Evolutionary conservation across 2,329 filamentous ascomycete species (phyloP), one percentile per base, ranked within the genome.

Genomic region (Aspergillus melleus): DNA sequence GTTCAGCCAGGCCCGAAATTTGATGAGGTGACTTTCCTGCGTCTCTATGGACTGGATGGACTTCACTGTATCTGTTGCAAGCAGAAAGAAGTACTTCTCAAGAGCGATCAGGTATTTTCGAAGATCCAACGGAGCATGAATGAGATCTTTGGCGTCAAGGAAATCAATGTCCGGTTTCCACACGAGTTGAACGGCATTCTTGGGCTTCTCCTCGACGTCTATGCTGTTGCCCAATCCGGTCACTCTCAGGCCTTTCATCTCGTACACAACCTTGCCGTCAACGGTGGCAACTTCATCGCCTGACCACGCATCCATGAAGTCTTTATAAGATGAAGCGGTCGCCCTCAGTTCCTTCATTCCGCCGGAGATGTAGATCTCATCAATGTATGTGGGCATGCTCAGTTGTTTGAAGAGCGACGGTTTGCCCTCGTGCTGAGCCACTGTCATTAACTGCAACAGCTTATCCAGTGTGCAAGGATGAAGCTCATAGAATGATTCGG

Each of bases 391-490:
- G 8, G 59, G 59, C 24, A 61, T 20, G 36, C 42, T 32, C 6
- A 54, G 36, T 20, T 49, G 49, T 12, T 6, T 49, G 11, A 47
- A 51, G 22, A 24, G 26, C 9, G 29, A 29, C 5, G 42, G 12
- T 30, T 16, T 44, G 2, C 60, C 63, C 16, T 32, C 39, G 12
- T 6, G 50, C 4, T 49, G 50, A 4, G 61, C 54, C 5, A 61
- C 57, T 11, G 44, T 55, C 8, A 64, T 16, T 1, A 64, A 29
- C 24, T 62, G 64, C 12, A 61, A 46, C 19, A 54, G 52, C 19
- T 55, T 42, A 49, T 66, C 62, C 11, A 66, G 57, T 19, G 24
- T 6, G 2, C 52, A 46, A 1, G 62, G 58, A 54, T 64, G 61
- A 10, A 64, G 3, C 6, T 19, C 46, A 49, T 60, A 56, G 10